phyloP scores from a whole-genome alignment of 495 filamentous ascomycete genomes.

The Penicillium tannophilum region DNA sequence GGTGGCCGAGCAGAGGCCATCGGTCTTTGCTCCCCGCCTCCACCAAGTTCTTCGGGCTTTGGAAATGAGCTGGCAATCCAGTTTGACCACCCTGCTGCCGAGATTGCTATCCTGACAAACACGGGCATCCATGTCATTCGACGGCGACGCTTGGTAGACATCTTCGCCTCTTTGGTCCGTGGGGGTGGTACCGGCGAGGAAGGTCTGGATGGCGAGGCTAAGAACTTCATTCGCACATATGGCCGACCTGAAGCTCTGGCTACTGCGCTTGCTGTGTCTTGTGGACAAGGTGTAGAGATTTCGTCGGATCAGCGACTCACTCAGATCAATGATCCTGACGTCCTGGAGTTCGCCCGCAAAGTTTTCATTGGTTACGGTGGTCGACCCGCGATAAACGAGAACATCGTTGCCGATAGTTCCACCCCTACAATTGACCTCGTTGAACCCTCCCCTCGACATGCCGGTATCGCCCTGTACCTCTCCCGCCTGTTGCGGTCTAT shows the following conservation, averaged over 20 bases:
- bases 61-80: slow-evolving; percentile 95
- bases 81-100: slow-evolving; percentile 76
- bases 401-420: slow-evolving; percentile 62
- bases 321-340: slow-evolving; percentile 74
- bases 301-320: slow-evolving; percentile 68
- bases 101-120: slow-evolving; percentile 90
- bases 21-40: slow-evolving; percentile 68
- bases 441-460: slow-evolving; percentile 82
- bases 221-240: slow-evolving; percentile 79
- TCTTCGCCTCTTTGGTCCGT: slow-evolving; percentile 81
- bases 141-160: slow-evolving; percentile 83
- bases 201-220: slow-evolving; percentile 74
- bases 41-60: slow-evolving; percentile 79
- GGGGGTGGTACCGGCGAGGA: slow-evolving; percentile 74
- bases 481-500: slow-evolving; percentile 79
- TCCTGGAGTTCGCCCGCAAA: slow-evolving; percentile 79
- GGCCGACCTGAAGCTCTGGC: slow-evolving; percentile 85
- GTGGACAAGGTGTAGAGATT: slow-evolving; percentile 83
- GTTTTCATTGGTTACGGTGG: slow-evolving; percentile 91
- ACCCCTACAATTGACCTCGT: slow-evolving; percentile 72
- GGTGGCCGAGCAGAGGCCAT: slow-evolving; percentile 72
- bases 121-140: slow-evolving; percentile 83
- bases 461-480: slow-evolving; percentile 85
- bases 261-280: slow-evolving; percentile 93
- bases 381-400: slow-evolving; percentile 74